Base-by-base conservation (phyloP, 1,284 basidiomycete genomes). In the Malassezia dermatis region DNA sequence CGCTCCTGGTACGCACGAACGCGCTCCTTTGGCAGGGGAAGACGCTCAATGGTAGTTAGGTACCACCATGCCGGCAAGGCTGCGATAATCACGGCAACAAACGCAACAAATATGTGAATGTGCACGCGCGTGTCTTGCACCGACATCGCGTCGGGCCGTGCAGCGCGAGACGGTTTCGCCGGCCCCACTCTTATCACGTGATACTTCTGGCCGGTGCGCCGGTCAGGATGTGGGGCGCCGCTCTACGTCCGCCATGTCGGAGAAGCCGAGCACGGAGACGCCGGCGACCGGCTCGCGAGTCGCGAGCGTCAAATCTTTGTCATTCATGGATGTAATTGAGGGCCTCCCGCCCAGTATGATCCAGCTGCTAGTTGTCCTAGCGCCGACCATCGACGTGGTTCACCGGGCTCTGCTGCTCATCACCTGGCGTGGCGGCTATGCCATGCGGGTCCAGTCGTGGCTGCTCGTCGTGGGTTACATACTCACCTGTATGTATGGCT, bases 391-490 rank as follows among this genome's bases (percentile, higher is more conserved):
- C 47, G 53, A 66, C 49, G 41, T 45, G 2, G 39, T 60, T 30
- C 60, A 68, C 42, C 58, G 59, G n/a, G 53, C 65, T 40, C 51
- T 73, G 23, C 60, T 61, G 8, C 56, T 73, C 0, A 63, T 67
- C 1, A 73, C 71, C 4, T 73, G 71, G 71, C 66, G 67, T 2
- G 63, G 62, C 17, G 65, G 66, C 10, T 58, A 61, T 19, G 51
- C 48, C 11, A 65, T 62, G 8, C 62, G 44, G 10, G 52, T 61
- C 0, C 58, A 60, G 12, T 69, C 66, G 40, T 56, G 66, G 55
- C 56, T 71, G 1, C 54, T 73, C n/a, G 51, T 73, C 12, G 48
- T 71, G n/a, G 55, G 50, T 3, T 73, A 66, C 54, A 62, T 66
- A 49, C 54, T 64, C 17, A 27, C 48, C 13, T 68, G 70, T 54